Conservation (phyloP, 495 filamentous ascomycete species). For the Hypoxylon lienhwacheense region DNA sequence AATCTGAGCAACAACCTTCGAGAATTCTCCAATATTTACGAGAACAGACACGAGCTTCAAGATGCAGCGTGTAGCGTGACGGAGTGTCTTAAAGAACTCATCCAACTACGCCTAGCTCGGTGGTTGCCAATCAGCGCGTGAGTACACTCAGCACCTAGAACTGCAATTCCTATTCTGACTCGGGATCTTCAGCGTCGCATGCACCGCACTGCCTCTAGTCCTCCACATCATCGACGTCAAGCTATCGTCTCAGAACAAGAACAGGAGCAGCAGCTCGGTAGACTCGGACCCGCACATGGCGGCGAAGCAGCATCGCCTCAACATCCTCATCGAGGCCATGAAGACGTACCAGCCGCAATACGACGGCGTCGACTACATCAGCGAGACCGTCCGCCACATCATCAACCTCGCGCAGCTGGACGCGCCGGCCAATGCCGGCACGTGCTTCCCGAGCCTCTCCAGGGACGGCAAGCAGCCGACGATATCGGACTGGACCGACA, state of each 20-base stretch:
- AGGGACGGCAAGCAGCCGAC: conserved; percentile 25
- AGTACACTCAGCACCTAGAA: conserved; percentile 1
- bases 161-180: conserved; percentile 4
- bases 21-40: conserved; percentile 38
- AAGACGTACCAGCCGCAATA: conserved; percentile 43
- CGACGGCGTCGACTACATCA: conserved; percentile 41
- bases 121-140: conserved; percentile 42
- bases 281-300: conserved; percentile 26
- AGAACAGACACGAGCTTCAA: conserved; percentile 41
- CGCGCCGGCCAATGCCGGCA: conserved; percentile 17
- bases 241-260: conserved; percentile 36
- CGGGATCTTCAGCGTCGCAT: conserved; percentile 32
- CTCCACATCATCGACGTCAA: conserved; percentile 43
- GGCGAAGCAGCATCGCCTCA: conserved; percentile 41
- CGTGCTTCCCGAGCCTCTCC: conserved; percentile 2
- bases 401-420: conserved; percentile 40
- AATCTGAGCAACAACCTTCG: conserved; percentile 24
- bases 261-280: conserved; percentile 5
- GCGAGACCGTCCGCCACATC: conserved; percentile 42
- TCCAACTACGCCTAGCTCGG: conserved; percentile 38
- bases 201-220: conserved; percentile 40
- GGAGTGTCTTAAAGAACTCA: conserved; percentile 40
- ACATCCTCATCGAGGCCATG: conserved; percentile 44
- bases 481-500: conserved; percentile 42
- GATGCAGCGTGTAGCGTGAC: conserved; percentile 41